Evolutionary conservation across 2,329 filamentous ascomycete genomes (phyloP).

Genomic region (Aspergillus novoparasiticus): DNA sequence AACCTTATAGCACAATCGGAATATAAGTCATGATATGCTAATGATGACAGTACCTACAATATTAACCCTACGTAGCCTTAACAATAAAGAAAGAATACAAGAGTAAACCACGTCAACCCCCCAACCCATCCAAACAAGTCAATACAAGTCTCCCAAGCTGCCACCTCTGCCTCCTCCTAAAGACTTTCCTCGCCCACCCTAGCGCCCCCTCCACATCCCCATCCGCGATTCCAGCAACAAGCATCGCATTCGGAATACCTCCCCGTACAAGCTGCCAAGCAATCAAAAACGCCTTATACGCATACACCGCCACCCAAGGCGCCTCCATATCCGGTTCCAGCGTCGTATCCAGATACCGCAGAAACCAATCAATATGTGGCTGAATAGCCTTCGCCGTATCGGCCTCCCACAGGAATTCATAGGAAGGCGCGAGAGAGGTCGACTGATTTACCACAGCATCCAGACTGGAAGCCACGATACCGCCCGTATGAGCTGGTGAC

Average conservation of each 20-base stretch:
- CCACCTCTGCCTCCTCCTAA: slow-evolving; percentile 33
- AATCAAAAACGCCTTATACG: slow-evolving; percentile 46
- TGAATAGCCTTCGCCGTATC: slow-evolving; percentile 32
- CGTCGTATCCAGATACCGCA: slow-evolving; percentile 36
- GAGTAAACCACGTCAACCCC: neutral
- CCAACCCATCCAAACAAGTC: slow-evolving; percentile 29
- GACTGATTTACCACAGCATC: slow-evolving; percentile 38
- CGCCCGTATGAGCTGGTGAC: slow-evolving; percentile 45
- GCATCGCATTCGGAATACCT: slow-evolving; percentile 37
- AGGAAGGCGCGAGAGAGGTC: slow-evolving; percentile 32
- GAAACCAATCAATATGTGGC: slow-evolving; percentile 44
- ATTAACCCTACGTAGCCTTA: neutral
- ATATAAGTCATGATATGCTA: neutral
- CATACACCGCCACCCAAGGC: slow-evolving; percentile 45
- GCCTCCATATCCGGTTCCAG: slow-evolving; percentile 33
- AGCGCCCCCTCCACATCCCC: slow-evolving; percentile 30
- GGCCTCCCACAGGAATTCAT: slow-evolving; percentile 36
- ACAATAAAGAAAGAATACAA: too few relatives aligned
- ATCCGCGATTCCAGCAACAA: slow-evolving; percentile 33
- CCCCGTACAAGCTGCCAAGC: slow-evolving; percentile 42
- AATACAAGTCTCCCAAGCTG: slow-evolving; percentile 36
- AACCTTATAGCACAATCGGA: rapidly evolving
- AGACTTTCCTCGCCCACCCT: slow-evolving; percentile 36
- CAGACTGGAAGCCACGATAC: slow-evolving; percentile 42
- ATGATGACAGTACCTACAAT: neutral